Conservation (phyloP, 208 protist genomes). For the Leishmania major region DNA sequence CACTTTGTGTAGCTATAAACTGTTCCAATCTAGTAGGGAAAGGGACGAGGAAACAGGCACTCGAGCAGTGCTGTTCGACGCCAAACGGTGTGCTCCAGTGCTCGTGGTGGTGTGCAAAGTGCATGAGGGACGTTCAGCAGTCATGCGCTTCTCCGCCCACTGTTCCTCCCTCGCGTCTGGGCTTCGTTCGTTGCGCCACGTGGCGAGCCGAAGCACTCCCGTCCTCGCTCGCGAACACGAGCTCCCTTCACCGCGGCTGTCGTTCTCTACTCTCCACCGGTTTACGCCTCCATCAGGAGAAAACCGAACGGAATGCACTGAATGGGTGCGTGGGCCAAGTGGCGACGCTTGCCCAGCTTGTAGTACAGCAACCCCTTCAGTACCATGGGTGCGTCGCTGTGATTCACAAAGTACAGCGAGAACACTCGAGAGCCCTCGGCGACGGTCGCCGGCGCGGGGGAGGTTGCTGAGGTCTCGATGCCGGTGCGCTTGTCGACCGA, state of each 20-base stretch:
- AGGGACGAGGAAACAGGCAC: background rate
- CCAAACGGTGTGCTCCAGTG: background rate
- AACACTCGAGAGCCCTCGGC: constrained; percentile 35
- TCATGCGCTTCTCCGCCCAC: background rate
- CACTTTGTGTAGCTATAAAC: background rate
- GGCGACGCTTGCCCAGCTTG: constrained; percentile 39
- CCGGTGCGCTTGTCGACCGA: background rate
- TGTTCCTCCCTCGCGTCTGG: background rate
- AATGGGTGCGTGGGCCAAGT: constrained; percentile 39
- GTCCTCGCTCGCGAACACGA: background rate
- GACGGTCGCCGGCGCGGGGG: background rate
- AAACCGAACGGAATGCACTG: constrained; percentile 68
- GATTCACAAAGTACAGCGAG: constrained; percentile 65
- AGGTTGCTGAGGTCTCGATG: background rate
- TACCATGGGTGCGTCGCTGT: constrained; percentile 49
- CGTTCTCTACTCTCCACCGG: background rate
- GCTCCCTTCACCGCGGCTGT: background rate
- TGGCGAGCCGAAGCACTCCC: background rate
- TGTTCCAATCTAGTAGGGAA: background rate
- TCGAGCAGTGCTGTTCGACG: background rate
- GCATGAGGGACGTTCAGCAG: background rate
- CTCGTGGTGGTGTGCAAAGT: background rate
- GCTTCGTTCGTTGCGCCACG: background rate
- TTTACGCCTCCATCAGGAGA: constrained; percentile 44
- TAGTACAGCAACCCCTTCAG: constrained; percentile 88